phyloP scores from a whole-genome alignment of 768 basidiomycete genomes.

The Boletus subcaerulescens region DNA sequence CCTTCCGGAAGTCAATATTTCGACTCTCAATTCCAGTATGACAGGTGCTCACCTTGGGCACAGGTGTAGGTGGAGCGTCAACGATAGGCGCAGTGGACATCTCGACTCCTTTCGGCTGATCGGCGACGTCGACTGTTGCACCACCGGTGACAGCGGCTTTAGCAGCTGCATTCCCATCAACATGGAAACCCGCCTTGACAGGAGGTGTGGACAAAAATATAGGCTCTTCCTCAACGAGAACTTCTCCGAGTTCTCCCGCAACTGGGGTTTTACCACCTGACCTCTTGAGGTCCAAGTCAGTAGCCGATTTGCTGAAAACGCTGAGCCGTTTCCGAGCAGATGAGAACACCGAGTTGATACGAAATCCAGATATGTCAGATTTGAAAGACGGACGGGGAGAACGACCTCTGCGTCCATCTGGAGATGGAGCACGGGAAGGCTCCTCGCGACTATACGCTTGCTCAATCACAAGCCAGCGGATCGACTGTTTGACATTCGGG shows the following conservation, averaged over 20 bases:
- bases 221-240: slow-evolving; percentile 52
- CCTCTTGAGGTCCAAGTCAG: slow-evolving; percentile 22
- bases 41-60: slow-evolving; percentile 13
- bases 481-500: slow-evolving; percentile 18
- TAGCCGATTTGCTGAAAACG: slow-evolving; percentile 43
- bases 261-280: slow-evolving; percentile 36
- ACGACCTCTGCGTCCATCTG: slow-evolving; percentile 29
- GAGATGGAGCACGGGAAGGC: slow-evolving; percentile 24
- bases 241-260: slow-evolving; percentile 72
- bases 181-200: slow-evolving; percentile 30
- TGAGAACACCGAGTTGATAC: slow-evolving; percentile 41
- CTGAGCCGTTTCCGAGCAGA: slow-evolving; percentile 62
- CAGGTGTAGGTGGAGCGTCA: not conserved
- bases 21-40: not conserved
- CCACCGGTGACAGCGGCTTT: slow-evolving; percentile 21
- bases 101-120: slow-evolving; percentile 7
- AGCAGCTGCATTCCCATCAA: slow-evolving; percentile 20
- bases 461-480: slow-evolving; percentile 71
- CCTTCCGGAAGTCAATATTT: slow-evolving; percentile 6
- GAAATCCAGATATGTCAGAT: slow-evolving; percentile 41
- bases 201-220: slow-evolving; percentile 16
- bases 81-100: slow-evolving; percentile 1
- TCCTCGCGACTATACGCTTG: slow-evolving; percentile 47
- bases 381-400: slow-evolving; percentile 44
- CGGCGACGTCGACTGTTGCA: slow-evolving; percentile 18